phyloP scores from a whole-genome alignment of 169 alveolate genomes.

The Cryptosporidium viatorum region DNA sequence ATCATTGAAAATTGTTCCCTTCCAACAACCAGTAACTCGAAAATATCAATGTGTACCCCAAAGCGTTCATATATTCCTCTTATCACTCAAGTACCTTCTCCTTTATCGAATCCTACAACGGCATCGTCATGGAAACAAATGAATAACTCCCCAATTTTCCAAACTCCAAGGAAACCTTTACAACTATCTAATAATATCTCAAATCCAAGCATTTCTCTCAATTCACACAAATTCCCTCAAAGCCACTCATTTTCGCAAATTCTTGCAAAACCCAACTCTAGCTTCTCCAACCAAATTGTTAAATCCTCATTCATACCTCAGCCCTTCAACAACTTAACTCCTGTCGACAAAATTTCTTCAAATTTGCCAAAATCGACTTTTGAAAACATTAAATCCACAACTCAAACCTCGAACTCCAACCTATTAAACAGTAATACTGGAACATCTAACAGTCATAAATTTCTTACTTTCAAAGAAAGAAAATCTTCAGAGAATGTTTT shows the following conservation, averaged over 20 bases:
- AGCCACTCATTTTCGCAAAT: not conserved
- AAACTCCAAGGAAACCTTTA: constrained; percentile 46
- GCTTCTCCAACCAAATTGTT: not conserved
- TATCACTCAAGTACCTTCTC: not conserved
- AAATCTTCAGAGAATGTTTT: not conserved
- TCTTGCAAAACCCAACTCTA: not conserved
- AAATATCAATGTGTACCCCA: constrained; percentile 49
- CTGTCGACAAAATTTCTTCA: not conserved
- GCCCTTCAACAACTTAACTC: not conserved
- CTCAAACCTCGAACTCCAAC: not conserved
- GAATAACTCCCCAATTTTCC: constrained; percentile 36
- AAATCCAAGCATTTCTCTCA: not conserved
- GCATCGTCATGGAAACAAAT: constrained; percentile 43
- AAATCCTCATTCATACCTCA: not conserved
- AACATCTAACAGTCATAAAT: not conserved
- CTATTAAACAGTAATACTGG: not conserved
- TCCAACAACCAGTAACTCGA: not conserved
- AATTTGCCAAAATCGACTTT: not conserved
- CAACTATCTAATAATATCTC: not conserved
- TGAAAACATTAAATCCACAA: not conserved
- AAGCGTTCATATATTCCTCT: constrained; percentile 35
- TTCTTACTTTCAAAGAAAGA: constrained; percentile 20
- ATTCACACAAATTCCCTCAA: constrained; percentile 2
- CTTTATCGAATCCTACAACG: constrained; percentile 31
- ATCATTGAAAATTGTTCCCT: not conserved